A percentile compares a stretch with the other conserved stretches of the same genome.
Conservation (phyloP, 768 basidiomycete species). For the Lactarius deliciosus region DNA sequence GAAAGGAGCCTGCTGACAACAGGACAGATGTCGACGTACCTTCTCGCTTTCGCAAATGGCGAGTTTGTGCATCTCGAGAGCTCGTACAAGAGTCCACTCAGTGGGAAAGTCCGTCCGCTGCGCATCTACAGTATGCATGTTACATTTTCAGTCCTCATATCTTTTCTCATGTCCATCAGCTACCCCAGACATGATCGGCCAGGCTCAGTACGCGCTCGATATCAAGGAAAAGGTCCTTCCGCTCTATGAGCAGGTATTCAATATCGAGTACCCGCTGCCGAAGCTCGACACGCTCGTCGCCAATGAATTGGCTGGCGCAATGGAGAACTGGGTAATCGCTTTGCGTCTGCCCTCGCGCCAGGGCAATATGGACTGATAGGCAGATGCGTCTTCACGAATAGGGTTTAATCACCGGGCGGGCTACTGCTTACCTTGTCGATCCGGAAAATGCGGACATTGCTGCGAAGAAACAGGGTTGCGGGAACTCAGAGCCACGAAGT, state of each 20-base stretch:
- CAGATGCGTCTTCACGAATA: slow-evolving; percentile 25
- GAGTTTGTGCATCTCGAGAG: slow-evolving; percentile 71
- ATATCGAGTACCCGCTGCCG: slow-evolving; percentile 88
- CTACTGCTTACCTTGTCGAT: slow-evolving; percentile 76
- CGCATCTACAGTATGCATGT: slow-evolving; percentile 68
- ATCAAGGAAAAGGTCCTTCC: slow-evolving; percentile 81
- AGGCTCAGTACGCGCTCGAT: slow-evolving; percentile 84
- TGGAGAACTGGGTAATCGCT: slow-evolving; percentile 80
- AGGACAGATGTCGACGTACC: slow-evolving; percentile 75
- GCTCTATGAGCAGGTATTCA: slow-evolving; percentile 89
- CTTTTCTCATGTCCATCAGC: slow-evolving; percentile 42
- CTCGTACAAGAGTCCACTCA: slow-evolving; percentile 75
- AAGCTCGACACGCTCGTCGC: slow-evolving; percentile 94
- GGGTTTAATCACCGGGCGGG: slow-evolving; percentile 88
- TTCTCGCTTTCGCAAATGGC: slow-evolving; percentile 86
- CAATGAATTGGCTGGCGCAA: slow-evolving; percentile 83
- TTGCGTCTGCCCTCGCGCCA: background rate
- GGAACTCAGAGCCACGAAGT: slow-evolving; percentile 82
- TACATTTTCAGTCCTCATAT: background rate
- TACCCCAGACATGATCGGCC: slow-evolving; percentile 78
- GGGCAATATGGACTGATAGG: background rate
- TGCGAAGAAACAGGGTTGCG: slow-evolving; percentile 79
- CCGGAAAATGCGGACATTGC: slow-evolving; percentile 65
- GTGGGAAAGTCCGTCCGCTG: slow-evolving; percentile 77
- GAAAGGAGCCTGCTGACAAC: background rate